Conservation (phyloP, 1,284 basidiomycete species). For the Moesziomyces antarcticus region DNA sequence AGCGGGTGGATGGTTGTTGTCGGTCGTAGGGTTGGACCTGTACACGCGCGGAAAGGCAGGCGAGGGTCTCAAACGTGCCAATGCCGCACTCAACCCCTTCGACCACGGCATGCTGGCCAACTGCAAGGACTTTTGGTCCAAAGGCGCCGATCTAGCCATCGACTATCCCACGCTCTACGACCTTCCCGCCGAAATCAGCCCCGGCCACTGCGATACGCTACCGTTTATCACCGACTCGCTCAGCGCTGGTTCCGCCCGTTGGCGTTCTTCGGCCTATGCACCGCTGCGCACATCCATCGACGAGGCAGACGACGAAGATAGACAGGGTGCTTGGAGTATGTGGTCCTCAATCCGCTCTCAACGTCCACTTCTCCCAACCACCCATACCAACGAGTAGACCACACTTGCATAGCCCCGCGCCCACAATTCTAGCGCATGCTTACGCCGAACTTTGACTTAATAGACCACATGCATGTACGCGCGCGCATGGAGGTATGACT, state of each 20-base stretch:
- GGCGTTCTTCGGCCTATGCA: neutral
- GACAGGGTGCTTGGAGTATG: conserved; percentile 26
- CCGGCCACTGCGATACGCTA: conserved; percentile 30
- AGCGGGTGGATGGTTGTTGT: conserved; percentile 77
- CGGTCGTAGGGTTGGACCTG: conserved; percentile 88
- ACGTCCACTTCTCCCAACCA: neutral
- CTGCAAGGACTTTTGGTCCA: conserved; percentile 93
- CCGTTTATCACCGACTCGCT: conserved; percentile 27
- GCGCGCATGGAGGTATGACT: conserved; percentile 2
- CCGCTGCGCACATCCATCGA: neutral
- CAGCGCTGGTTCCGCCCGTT: neutral
- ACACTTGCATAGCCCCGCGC: too few species aligned
- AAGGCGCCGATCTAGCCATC: conserved; percentile 83
- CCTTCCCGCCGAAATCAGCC: conserved; percentile 69
- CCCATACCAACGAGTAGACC: neutral
- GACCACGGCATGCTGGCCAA: conserved; percentile 85
- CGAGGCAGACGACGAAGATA: conserved; percentile 8
- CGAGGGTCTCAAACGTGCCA: conserved; percentile 76
- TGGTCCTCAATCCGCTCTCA: conserved; percentile 8
- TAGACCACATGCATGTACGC: neutral
- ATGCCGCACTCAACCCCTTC: conserved; percentile 87
- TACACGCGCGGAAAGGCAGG: conserved; percentile 90
- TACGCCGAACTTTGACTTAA: neutral
- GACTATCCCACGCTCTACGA: conserved; percentile 91
- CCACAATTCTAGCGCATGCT: too few species aligned